phyloP scores from a whole-genome alignment of 192 early-diverging fungal genomes.

The Dissophora globulifera region DNA sequence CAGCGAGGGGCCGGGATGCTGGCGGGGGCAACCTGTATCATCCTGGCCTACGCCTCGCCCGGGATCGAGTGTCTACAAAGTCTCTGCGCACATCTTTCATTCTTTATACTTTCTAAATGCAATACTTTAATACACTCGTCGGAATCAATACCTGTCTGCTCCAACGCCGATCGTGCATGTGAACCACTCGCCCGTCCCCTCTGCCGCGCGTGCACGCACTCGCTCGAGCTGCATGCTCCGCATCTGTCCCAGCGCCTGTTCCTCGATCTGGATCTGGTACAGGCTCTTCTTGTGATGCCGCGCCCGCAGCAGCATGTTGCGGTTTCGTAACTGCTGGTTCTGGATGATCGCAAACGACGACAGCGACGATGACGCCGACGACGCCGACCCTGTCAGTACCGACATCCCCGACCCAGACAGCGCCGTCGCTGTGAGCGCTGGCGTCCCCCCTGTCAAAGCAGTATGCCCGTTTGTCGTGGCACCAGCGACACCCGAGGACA shows the following conservation, averaged over 20 bases:
- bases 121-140: too few species aligned
- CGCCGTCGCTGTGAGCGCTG: neutral
- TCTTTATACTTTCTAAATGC: too few species aligned
- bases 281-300: conserved; percentile 61
- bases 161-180: conserved; percentile 32
- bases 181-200: conserved; percentile 62
- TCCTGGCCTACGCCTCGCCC: conserved; percentile 42
- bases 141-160: too few species aligned
- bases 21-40: conserved; percentile 37
- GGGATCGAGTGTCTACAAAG: conserved; percentile 50
- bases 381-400: neutral
- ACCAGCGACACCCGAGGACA: too few species aligned
- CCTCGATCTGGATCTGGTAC: conserved; percentile 62
- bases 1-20: conserved; percentile 39
- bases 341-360: conserved; percentile 57
- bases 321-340: conserved; percentile 55
- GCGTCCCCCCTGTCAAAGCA: too few species aligned
- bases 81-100: conserved; percentile 11
- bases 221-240: conserved; percentile 44
- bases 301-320: conserved; percentile 36
- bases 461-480: too few species aligned
- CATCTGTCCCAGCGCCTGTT: conserved; percentile 51
- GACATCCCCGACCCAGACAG: conserved; percentile 1
- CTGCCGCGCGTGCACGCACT: conserved; percentile 32
- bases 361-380: conserved; percentile 8